Conservation (phyloP, 2,329 filamentous ascomycete species). For the Acephala macrosclerotiorum region DNA sequence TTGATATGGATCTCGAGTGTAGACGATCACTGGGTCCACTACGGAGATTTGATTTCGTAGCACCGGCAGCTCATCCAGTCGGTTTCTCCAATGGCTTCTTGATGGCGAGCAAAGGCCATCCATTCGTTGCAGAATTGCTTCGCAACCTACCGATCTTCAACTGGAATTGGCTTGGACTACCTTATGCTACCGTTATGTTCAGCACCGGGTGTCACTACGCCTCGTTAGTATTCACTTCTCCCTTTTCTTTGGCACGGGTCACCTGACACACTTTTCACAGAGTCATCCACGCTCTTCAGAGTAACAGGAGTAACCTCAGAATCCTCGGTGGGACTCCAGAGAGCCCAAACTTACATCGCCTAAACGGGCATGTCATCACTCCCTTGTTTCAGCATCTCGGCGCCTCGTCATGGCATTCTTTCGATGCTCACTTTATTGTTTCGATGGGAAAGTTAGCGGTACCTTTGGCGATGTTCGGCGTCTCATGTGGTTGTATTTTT, state of each 20-base stretch:
- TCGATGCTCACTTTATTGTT: conserved; percentile 45
- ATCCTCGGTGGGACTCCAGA: conserved; percentile 46
- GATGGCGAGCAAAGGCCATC: conserved; percentile 47
- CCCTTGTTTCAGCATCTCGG: conserved; percentile 52
- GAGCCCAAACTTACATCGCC: conserved; percentile 45
- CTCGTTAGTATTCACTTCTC: conserved; percentile 39
- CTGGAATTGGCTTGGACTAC: conserved; percentile 48
- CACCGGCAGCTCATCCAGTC: conserved; percentile 49
- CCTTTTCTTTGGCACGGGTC: too few species aligned
- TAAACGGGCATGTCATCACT: conserved; percentile 49
- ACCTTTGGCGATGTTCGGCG: neutral
- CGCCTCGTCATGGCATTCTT: conserved; percentile 52
- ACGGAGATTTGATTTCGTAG: conserved; percentile 50
- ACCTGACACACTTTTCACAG: conserved; percentile 23
- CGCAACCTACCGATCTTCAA: conserved; percentile 46
- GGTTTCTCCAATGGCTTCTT: conserved; percentile 53
- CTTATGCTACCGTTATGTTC: conserved; percentile 53
- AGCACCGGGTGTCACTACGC: conserved; percentile 53
- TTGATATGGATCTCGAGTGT: conserved; percentile 50
- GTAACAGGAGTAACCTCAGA: conserved; percentile 44
- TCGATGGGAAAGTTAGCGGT: conserved; percentile 16
- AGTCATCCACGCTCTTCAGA: conserved; percentile 49
- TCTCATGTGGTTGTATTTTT: neutral
- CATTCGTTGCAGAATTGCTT: conserved; percentile 47
- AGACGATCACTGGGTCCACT: conserved; percentile 49